Evolutionary conservation across 306 rosid genomes (phyloP).

Genomic region (Arachis stenosperma): DNA sequence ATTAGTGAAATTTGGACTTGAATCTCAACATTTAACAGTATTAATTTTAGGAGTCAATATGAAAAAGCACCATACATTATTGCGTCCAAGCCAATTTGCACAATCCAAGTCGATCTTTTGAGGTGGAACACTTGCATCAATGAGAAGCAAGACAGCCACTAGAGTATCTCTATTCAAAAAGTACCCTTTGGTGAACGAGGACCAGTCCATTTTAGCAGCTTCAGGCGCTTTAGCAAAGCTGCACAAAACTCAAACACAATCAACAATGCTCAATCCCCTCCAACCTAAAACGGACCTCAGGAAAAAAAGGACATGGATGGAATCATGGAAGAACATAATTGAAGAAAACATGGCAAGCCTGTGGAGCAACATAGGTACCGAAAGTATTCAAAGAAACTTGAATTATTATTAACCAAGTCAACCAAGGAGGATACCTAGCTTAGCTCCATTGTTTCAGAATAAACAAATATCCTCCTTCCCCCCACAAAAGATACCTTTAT

Average conservation of each 20-base stretch:
- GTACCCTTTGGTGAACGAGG: conserved; percentile 91
- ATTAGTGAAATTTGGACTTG: not conserved
- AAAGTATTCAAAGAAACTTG: too few species aligned
- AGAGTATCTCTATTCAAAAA: conserved; percentile 73
- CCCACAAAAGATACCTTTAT: too few species aligned
- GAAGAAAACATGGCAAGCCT: too few species aligned
- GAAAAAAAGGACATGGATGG: too few species aligned
- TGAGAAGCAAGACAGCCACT: conserved; percentile 79
- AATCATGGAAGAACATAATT: too few species aligned
- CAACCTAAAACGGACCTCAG: not conserved
- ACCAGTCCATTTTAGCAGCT: conserved; percentile 84
- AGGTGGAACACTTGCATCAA: conserved; percentile 94
- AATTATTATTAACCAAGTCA: too few species aligned
- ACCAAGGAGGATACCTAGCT: too few species aligned
- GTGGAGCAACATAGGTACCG: too few species aligned
- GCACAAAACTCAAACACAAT: conserved; percentile 36
- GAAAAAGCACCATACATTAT: conserved; percentile 53
- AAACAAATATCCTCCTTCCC: too few species aligned
- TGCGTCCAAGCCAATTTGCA: conserved; percentile 95
- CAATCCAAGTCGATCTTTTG: conserved; percentile 91
- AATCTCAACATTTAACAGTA: conserved; percentile 13
- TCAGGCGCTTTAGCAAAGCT: conserved; percentile 89
- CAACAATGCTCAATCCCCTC: conserved; percentile 10
- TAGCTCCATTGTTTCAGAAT: too few species aligned
- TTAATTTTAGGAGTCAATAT: conserved; percentile 9